A percentile compares a stretch with the other conserved stretches of the same genome.
Evolutionary conservation across 176 grass and related monocot genomes (phyloP).

Genomic region (Calamus simplicifolius): DNA sequence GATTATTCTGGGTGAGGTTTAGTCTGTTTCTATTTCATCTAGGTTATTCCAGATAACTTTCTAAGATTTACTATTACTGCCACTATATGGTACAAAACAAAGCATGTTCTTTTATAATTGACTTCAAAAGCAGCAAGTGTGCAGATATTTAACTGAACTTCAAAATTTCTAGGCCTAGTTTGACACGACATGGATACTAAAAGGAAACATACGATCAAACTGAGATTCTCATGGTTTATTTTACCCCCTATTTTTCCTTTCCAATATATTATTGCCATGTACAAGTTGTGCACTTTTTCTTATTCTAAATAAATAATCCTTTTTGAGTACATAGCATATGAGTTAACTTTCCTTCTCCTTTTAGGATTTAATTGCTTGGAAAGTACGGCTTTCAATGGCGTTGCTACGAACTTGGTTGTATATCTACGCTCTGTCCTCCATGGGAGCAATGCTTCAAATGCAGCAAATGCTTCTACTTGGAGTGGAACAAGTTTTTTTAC

Average conservation of each 20-base stretch:
- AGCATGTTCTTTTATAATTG: too few relatives aligned
- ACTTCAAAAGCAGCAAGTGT: too few relatives aligned
- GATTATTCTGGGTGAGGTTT: conserved; percentile 33
- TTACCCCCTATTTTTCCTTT: too few relatives aligned
- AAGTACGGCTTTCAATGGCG: conserved; percentile 53
- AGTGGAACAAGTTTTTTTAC: conserved; percentile 1
- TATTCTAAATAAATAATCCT: too few relatives aligned
- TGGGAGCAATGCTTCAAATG: conserved; percentile 11
- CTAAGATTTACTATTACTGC: too few relatives aligned
- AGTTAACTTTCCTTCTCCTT: background rate
- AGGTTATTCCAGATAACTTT: background rate
- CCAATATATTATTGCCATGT: too few relatives aligned
- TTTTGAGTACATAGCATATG: too few relatives aligned
- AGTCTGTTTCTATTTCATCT: background rate
- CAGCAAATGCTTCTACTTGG: conserved; percentile 3
- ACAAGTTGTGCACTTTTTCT: too few relatives aligned
- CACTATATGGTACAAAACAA: too few relatives aligned
- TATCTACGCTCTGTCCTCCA: background rate
- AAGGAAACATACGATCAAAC: too few relatives aligned
- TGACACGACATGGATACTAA: too few relatives aligned
- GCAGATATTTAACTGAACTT: background rate
- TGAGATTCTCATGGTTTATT: too few relatives aligned
- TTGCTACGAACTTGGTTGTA: conserved; percentile 60
- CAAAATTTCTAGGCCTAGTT: background rate
- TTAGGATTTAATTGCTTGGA: conserved; percentile 56